Evolutionary conservation across 1,284 basidiomycete genomes (phyloP).

Genomic region (Meira nashicola): DNA sequence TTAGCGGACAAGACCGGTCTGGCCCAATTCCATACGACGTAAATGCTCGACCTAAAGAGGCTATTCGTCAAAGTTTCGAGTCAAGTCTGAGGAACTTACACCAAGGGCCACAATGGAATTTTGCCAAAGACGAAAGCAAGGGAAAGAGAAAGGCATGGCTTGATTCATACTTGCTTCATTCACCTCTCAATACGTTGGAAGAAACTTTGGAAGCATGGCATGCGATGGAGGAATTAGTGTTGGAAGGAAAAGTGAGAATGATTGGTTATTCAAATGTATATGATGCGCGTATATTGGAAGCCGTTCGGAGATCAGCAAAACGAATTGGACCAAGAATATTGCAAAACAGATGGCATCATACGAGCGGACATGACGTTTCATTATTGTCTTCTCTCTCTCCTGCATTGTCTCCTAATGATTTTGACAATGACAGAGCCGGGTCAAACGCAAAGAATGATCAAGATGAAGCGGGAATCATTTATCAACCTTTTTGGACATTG

Average conservation of each 20-base stretch:
- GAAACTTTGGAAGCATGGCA: slow-evolving; percentile 42
- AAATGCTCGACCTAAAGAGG: slow-evolving; percentile 27
- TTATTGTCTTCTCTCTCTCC: slow-evolving; percentile 39
- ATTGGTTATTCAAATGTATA: slow-evolving; percentile 43
- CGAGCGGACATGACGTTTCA: slow-evolving; percentile 48
- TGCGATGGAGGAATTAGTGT: slow-evolving; percentile 41
- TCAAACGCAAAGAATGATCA: neutral
- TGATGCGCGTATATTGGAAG: slow-evolving; percentile 39
- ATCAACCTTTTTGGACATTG: slow-evolving; percentile 50
- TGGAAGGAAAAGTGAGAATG: slow-evolving; percentile 33
- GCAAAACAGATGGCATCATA: slow-evolving; percentile 49
- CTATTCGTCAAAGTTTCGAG: slow-evolving; percentile 32
- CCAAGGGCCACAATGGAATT: slow-evolving; percentile 13
- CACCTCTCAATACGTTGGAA: slow-evolving; percentile 37
- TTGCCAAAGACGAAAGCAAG: neutral
- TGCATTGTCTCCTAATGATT: slow-evolving; percentile 37
- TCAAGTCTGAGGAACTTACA: slow-evolving; percentile 28
- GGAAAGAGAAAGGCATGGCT: slow-evolving; percentile 28
- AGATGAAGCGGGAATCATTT: slow-evolving; percentile 19
- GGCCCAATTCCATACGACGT: slow-evolving; percentile 31
- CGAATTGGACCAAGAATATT: slow-evolving; percentile 18
- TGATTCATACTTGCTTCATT: slow-evolving; percentile 45
- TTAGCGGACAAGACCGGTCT: slow-evolving; percentile 35
- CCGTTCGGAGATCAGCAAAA: slow-evolving; percentile 20
- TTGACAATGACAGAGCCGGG: slow-evolving; percentile 10